Percentiles rank a stretch among this genome's conserved stretches.
phyloP scores from a whole-genome alignment of 345 rosid species.

The Populus ilicifolia region DNA sequence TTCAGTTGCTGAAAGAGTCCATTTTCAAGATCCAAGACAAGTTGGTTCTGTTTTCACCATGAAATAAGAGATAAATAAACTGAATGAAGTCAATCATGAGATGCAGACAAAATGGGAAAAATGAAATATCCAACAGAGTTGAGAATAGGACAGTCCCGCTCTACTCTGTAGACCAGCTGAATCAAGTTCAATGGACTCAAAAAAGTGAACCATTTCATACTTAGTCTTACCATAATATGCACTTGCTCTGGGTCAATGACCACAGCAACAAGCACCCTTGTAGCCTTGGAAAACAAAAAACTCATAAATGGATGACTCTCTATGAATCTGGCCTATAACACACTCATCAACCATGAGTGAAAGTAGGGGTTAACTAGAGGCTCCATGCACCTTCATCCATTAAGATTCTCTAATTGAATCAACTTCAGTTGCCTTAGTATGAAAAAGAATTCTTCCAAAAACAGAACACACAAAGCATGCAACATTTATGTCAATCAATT shows the following conservation, averaged over 20 bases:
- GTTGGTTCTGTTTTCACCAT: slow-evolving; percentile 23
- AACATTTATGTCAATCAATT: neutral
- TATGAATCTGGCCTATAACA: neutral
- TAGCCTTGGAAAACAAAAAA: neutral
- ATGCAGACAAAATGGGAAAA: neutral
- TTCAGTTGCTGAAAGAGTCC: neutral
- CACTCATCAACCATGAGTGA: neutral
- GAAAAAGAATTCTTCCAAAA: neutral
- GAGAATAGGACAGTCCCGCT: neutral
- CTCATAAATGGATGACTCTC: neutral
- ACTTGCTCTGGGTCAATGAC: neutral
- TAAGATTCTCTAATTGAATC: neutral
- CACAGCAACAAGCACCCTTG: neutral
- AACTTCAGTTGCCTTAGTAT: neutral
- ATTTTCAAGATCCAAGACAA: neutral
- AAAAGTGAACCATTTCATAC: neutral
- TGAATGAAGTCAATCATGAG: neutral
- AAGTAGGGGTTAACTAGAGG: neutral
- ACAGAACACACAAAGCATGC: neutral
- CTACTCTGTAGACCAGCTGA: neutral
- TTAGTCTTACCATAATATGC: neutral
- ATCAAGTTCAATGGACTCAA: neutral
- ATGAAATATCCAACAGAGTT: neutral
- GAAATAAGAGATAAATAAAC: neutral
- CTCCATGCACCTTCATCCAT: neutral